These are phyloP conservation scores for Moniliophthora roreri DNA, from an alignment of 1,284 basidiomycete species.

Conservation along the genomic window DNA sequence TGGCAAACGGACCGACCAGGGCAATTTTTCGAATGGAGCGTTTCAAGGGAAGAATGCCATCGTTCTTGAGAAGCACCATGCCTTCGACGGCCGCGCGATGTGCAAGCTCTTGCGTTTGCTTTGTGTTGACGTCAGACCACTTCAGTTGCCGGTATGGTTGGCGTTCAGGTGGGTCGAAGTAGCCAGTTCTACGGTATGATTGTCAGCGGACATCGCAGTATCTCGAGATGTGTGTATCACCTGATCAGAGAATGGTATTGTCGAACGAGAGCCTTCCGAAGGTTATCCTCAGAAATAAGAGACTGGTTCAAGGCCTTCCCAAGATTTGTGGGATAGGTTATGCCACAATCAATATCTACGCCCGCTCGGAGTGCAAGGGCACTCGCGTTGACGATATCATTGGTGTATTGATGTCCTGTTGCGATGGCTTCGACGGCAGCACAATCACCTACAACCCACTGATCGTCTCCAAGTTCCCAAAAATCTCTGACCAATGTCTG, in stretches of 20 bases:
- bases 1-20: conserved; percentile 54
- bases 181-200: conserved; percentile 42
- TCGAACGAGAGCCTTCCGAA: conserved; percentile 42
- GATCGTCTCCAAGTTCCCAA: conserved; percentile 48
- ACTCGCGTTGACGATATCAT: conserved; percentile 41
- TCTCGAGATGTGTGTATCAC: conserved; percentile 25
- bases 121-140: conserved; percentile 45
- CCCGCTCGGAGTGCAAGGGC: conserved; percentile 53
- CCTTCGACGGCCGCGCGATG: conserved; percentile 52
- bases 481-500: conserved; percentile 50
- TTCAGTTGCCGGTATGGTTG: conserved; percentile 52
- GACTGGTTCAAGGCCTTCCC: conserved; percentile 46
- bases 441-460: conserved; percentile 40
- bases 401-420: conserved; percentile 45
- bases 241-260: conserved; percentile 54
- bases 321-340: conserved; percentile 42
- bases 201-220: not conserved
- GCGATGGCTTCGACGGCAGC: conserved; percentile 45
- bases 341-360: conserved; percentile 55
- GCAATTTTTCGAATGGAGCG: conserved; percentile 42
- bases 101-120: conserved; percentile 45
- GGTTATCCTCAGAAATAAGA: conserved; percentile 41
- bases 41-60: conserved; percentile 49
- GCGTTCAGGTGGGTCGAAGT: conserved; percentile 48
- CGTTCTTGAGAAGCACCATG: conserved; percentile 56